phyloP scores from a whole-genome alignment of 768 basidiomycete genomes.

The Amanita polypyramis region DNA sequence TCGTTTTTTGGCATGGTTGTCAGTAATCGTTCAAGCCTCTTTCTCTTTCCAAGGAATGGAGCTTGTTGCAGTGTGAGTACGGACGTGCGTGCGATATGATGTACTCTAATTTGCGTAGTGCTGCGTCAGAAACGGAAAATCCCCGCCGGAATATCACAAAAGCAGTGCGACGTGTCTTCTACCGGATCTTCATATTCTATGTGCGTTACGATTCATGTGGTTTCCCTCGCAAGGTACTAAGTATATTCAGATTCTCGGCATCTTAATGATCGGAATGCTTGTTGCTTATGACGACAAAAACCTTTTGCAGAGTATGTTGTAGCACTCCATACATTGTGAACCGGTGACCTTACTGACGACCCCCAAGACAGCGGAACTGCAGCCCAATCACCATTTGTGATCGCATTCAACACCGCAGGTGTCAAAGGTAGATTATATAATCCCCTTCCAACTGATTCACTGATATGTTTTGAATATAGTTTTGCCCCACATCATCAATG shows the following conservation, averaged over 20 bases:
- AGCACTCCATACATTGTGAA: background rate
- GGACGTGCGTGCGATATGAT: background rate
- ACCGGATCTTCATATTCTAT: constrained; percentile 74
- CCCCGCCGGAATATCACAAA: constrained; percentile 73
- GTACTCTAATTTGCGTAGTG: constrained; percentile 23
- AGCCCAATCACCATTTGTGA: constrained; percentile 77
- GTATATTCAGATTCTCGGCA: constrained; percentile 46
- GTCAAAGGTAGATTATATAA: constrained; percentile 36
- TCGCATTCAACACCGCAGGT: constrained; percentile 65
- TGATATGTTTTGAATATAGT: constrained; percentile 18
- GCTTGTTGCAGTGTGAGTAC: constrained; percentile 51
- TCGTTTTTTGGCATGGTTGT: constrained; percentile 34
- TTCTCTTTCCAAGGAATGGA: constrained; percentile 80
- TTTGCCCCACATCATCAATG: constrained; percentile 65
- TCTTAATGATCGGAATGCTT: constrained; percentile 70
- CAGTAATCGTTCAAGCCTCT: constrained; percentile 40
- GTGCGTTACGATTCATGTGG: constrained; percentile 20
- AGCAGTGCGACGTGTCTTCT: constrained; percentile 70
- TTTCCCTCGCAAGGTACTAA: background rate
- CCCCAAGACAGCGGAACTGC: constrained; percentile 42
- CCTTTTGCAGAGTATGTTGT: constrained; percentile 29
- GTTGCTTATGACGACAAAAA: constrained; percentile 55
- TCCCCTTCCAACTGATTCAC: background rate
- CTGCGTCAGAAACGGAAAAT: constrained; percentile 68
- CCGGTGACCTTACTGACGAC: background rate